phyloP scores from a whole-genome alignment of 305 asterid genomes.

The Solanum hybrid region DNA sequence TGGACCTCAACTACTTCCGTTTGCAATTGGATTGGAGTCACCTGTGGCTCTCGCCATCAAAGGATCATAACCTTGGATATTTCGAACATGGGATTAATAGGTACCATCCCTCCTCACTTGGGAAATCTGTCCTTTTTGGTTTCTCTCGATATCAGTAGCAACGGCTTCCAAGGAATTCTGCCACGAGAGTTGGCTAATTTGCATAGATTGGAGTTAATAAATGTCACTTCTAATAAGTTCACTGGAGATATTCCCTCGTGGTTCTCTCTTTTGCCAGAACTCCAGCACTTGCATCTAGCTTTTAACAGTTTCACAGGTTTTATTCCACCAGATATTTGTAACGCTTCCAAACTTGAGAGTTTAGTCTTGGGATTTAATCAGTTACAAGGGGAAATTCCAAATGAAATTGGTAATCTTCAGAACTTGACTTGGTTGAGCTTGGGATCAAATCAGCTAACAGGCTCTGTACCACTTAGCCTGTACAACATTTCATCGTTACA shows the following conservation, averaged over 20 bases:
- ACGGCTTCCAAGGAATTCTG: conserved; percentile 17
- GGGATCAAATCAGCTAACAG: conserved; percentile 1
- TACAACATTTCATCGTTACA: conserved; percentile 10
- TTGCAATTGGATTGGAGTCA: conserved; percentile 36
- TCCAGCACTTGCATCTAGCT: conserved; percentile 10
- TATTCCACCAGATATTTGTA: conserved; percentile 8
- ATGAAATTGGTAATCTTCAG: conserved; percentile 2
- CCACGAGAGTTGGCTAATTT: conserved; percentile 17
- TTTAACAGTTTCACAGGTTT: conserved; percentile 17
- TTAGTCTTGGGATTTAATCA: conserved; percentile 10
- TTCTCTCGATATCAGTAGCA: conserved; percentile 19
- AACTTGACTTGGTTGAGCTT: conserved; percentile 2
- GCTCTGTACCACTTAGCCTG: background rate
- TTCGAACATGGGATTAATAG: conserved; percentile 19
- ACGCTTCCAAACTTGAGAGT: conserved; percentile 3
- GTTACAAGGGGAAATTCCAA: conserved; percentile 20
- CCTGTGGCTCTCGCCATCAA: conserved; percentile 11
- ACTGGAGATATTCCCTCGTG: conserved; percentile 17
- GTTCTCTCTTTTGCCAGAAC: conserved; percentile 9
- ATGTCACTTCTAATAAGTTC: conserved; percentile 13
- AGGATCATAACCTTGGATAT: conserved; percentile 17
- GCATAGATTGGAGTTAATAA: conserved; percentile 11
- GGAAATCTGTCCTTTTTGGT: conserved; percentile 32
- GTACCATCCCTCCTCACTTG: conserved; percentile 20
- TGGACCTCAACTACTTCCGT: conserved; percentile 18